Conservation (phyloP, 2,329 filamentous ascomycete species). For the Colletotrichum shisoi region DNA sequence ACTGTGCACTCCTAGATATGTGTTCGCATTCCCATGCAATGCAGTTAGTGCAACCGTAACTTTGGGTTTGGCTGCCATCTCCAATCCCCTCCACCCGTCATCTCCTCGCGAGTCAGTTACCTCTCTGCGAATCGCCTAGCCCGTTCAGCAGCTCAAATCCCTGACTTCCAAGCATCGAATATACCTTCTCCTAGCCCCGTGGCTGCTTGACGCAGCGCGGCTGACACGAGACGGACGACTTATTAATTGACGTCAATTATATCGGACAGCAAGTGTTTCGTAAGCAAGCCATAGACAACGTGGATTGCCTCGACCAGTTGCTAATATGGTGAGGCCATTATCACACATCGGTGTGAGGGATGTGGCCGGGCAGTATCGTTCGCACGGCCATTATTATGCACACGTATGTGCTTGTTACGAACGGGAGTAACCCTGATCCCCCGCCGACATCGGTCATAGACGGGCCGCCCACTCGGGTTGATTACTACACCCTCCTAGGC, state of each 20-base stretch:
- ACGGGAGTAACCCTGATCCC: neutral
- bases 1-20: neutral
- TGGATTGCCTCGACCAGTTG: too few relatives aligned
- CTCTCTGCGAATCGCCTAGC: conserved; percentile 10
- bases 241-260: too few relatives aligned
- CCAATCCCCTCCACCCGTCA: conserved; percentile 24
- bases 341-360: too few relatives aligned
- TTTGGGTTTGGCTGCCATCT: too few relatives aligned
- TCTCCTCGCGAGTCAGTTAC: conserved; percentile 35
- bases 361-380: too few relatives aligned
- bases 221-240: neutral
- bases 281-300: too few relatives aligned
- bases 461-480: neutral
- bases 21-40: neutral
- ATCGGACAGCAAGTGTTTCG: too few relatives aligned
- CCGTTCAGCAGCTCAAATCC: too few relatives aligned
- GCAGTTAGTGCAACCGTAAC: neutral
- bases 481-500: neutral
- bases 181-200: too few relatives aligned
- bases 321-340: too few relatives aligned
- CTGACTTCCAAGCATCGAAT: too few relatives aligned
- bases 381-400: too few relatives aligned
- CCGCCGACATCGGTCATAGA: neutral
- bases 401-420: neutral
- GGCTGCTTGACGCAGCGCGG: neutral